These are phyloP conservation scores for Neurospora sp. DNA, from an alignment of 495 filamentous ascomycete species.

Conservation along the genomic window DNA sequence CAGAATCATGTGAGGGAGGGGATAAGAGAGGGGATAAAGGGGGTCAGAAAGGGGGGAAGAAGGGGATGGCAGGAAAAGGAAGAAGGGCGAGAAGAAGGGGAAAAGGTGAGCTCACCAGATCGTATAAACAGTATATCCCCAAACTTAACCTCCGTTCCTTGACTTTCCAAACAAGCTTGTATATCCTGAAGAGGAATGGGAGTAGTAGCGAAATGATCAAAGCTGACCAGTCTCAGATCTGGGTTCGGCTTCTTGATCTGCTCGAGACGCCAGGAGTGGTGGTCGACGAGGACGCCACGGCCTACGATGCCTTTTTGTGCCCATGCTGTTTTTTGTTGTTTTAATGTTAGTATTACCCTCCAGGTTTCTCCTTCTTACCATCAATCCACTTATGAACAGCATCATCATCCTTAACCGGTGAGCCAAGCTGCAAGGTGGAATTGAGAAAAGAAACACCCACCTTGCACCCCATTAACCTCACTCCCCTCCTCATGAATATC, in stretches of 20 bases:
- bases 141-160: conserved; percentile 36
- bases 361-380: too few relatives aligned
- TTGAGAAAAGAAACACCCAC: conserved; percentile 18
- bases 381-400: too few relatives aligned
- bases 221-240: conserved; percentile 5
- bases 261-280: conserved; percentile 37
- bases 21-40: not conserved
- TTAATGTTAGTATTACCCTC: not conserved
- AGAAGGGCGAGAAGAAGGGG: too few relatives aligned
- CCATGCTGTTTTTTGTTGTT: conserved; percentile 21
- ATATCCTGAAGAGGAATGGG: conserved; percentile 37
- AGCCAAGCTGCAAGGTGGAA: too few relatives aligned
- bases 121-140: conserved; percentile 48
- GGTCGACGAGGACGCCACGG: conserved; percentile 48
- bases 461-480: conserved; percentile 39
- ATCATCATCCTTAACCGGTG: too few relatives aligned
- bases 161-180: conserved; percentile 31
- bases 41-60: not conserved
- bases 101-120: conserved; percentile 17
- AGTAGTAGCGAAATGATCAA: conserved; percentile 30
- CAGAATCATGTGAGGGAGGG: too few relatives aligned
- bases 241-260: conserved; percentile 5
- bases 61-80: not conserved
- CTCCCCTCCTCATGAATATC: conserved; percentile 38
- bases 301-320: conserved; percentile 45